Evolutionary conservation across 345 rosid species (phyloP).

Genomic region (Corchorus olitorius): DNA sequence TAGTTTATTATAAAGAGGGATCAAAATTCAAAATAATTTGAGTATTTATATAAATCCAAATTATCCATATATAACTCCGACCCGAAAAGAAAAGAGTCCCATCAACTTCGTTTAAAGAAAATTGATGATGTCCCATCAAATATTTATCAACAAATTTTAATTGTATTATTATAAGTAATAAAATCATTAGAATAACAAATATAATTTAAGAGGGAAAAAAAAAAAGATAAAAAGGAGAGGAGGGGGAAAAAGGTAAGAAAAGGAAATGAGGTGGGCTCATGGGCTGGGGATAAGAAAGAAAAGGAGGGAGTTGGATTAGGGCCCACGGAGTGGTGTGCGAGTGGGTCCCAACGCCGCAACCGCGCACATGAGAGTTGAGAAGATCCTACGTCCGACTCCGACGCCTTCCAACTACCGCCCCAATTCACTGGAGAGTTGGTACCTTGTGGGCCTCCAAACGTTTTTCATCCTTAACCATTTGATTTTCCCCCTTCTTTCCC

Average conservation of each 20-base stretch:
- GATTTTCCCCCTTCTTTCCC: neutral
- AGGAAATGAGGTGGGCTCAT: neutral
- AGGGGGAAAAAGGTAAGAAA: neutral
- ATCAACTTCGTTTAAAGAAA: neutral
- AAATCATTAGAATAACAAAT: too few species aligned
- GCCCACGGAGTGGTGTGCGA: neutral
- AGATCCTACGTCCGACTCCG: conserved; percentile 15
- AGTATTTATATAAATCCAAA: too few species aligned
- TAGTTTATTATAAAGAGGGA: too few species aligned
- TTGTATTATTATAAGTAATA: too few species aligned
- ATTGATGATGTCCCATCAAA: neutral
- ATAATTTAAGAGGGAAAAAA: neutral
- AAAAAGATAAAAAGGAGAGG: neutral
- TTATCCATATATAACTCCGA: too few species aligned
- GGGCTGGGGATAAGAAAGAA: conserved; percentile 12
- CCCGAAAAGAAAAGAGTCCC: neutral
- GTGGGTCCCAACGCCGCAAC: conserved; percentile 36
- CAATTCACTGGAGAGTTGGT: conserved; percentile 30
- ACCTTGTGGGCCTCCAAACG: conserved; percentile 15
- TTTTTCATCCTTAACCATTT: neutral
- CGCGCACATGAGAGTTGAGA: conserved; percentile 24
- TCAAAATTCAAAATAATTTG: too few species aligned
- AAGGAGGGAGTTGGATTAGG: neutral
- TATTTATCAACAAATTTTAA: too few species aligned
- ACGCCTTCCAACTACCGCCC: conserved; percentile 31